Evolutionary conservation across 768 basidiomycete species (phyloP).

Genomic region (Lentinus tigrinus): DNA sequence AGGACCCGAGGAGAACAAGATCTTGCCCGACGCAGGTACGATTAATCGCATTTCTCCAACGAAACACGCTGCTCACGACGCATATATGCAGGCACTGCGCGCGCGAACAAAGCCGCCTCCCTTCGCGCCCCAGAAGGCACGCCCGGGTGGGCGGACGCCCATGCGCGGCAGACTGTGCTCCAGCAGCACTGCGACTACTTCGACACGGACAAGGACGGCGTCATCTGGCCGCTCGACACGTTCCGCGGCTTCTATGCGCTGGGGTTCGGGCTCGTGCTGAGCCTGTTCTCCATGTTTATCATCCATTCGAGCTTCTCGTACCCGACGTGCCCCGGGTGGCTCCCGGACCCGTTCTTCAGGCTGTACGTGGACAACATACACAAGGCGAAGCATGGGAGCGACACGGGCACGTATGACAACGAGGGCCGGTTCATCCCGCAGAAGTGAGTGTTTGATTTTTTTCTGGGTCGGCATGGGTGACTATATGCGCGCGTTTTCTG

Average conservation of each 20-base stretch:
- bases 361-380: slow-evolving; percentile 36
- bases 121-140: slow-evolving; percentile 17
- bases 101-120: slow-evolving; percentile 20
- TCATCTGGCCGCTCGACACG: slow-evolving; percentile 46
- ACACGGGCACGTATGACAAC: slow-evolving; percentile 41
- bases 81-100: slow-evolving; percentile 17
- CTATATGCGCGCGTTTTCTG: neutral
- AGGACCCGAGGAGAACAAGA: slow-evolving; percentile 1
- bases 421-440: slow-evolving; percentile 41
- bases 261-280: slow-evolving; percentile 40
- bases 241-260: slow-evolving; percentile 40
- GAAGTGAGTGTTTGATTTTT: slow-evolving; percentile 13
- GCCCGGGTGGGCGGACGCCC: slow-evolving; percentile 17
- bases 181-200: slow-evolving; percentile 43
- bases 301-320: slow-evolving; percentile 38
- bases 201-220: slow-evolving; percentile 40
- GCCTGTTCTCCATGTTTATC: slow-evolving; percentile 33
- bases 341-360: slow-evolving; percentile 44
- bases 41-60: no score
- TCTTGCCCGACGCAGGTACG: slow-evolving; percentile 15
- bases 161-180: slow-evolving; percentile 33
- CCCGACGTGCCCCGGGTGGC: slow-evolving; percentile 25
- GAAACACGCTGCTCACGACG: neutral
- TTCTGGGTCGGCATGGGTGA: neutral
- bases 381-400: slow-evolving; percentile 42